Percentiles rank a stretch among this genome's conserved stretches.
Conservation (phyloP, 768 basidiomycete genomes). For the Piloderma croceum region DNA sequence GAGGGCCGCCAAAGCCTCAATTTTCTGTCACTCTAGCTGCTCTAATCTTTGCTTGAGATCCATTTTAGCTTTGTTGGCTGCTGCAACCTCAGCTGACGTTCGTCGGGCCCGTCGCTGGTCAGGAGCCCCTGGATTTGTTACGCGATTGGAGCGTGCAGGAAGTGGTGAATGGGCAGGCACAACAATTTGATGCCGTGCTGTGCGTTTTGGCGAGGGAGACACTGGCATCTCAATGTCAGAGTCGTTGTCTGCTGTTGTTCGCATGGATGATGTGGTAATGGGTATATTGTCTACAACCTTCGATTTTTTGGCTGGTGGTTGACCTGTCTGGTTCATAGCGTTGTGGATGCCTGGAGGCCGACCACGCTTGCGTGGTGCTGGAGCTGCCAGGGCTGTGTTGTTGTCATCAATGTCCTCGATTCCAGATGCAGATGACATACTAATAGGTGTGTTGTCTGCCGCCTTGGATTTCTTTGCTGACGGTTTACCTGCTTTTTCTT, state of each 20-base stretch:
- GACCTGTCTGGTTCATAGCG: no score
- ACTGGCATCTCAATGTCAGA: not conserved
- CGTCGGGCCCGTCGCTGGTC: not conserved
- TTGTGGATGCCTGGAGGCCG: no score
- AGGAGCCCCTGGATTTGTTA: not conserved
- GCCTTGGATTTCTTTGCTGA: no score
- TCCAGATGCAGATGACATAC: no score
- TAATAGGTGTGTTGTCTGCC: no score
- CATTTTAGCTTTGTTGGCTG: not conserved
- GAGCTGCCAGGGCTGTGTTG: no score
- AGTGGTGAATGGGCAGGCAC: not conserved
- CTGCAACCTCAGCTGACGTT: not conserved
- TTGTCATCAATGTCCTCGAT: no score
- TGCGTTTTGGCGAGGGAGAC: not conserved
- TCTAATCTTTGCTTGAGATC: not conserved
- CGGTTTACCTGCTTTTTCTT: no score
- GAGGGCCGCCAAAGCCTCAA: not conserved
- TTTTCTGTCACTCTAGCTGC: not conserved
- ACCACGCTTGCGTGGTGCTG: no score
- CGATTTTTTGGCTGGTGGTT: not conserved
- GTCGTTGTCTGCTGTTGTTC: not conserved
- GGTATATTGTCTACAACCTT: no score
- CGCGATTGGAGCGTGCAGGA: not conserved
- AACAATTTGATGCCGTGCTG: not conserved
- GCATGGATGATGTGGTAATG: no score